phyloP scores from a whole-genome alignment of 495 filamentous ascomycete genomes.

The Podospora didyma region DNA sequence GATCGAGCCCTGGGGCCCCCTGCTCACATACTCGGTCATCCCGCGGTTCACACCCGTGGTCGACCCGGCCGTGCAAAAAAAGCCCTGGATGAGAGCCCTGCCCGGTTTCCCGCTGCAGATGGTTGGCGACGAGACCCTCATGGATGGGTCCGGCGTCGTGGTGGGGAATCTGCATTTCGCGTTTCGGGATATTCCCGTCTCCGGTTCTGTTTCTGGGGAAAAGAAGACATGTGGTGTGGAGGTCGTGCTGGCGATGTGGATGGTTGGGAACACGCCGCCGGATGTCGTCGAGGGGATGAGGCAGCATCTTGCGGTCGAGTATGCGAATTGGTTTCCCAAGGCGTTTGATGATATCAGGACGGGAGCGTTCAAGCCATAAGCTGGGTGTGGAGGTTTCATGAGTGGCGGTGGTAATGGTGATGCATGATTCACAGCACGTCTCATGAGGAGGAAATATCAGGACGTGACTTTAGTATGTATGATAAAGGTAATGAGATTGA shows the following conservation, averaged over 20 bases:
- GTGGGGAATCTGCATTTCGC: conserved; percentile 17
- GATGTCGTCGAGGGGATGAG: conserved; percentile 15
- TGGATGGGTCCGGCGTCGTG: conserved; percentile 11
- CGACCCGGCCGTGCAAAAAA: conserved; percentile 11
- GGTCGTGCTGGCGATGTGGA: conserved; percentile 19
- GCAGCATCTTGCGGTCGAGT: conserved; percentile 20
- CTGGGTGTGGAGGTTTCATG: background rate
- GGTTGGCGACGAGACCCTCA: conserved; percentile 14
- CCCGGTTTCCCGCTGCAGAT: conserved; percentile 6
- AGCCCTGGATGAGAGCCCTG: conserved; percentile 14
- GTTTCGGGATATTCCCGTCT: conserved; percentile 12
- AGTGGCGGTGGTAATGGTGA: too few relatives aligned
- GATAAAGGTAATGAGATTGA: too few relatives aligned
- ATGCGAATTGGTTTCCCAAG: conserved; percentile 18
- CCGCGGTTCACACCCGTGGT: conserved; percentile 8
- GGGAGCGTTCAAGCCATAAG: conserved; percentile 8
- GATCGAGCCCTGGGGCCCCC: conserved; percentile 20
- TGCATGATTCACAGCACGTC: too few relatives aligned
- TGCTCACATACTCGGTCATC: conserved; percentile 13
- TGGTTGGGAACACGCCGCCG: conserved; percentile 10
- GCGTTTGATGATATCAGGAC: conserved; percentile 17
- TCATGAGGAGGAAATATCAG: too few relatives aligned
- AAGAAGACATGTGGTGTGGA: conserved; percentile 11
- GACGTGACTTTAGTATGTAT: too few relatives aligned
- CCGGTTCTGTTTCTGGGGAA: background rate